Conservation (phyloP, 345 rosid genomes). For the Noccaea bulbosa region DNA sequence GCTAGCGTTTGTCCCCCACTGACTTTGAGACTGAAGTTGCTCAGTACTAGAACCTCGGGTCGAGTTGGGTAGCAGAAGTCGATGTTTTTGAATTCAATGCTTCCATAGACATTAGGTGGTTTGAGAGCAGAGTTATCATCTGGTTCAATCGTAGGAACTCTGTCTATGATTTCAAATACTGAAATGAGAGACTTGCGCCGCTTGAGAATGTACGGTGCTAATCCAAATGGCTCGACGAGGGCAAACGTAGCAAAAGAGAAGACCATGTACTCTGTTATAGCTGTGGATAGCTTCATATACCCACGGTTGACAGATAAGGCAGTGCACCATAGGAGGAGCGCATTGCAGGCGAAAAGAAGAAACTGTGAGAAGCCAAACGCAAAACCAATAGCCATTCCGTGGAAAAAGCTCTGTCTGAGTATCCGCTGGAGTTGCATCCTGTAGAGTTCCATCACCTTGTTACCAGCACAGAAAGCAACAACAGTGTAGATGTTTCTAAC, state of each 20-base stretch:
- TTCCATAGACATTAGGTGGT: conserved; percentile 94
- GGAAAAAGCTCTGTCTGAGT: conserved; percentile 83
- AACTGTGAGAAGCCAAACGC: conserved; percentile 99
- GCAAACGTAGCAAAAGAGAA: conserved; percentile 99
- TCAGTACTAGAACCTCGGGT: conserved; percentile 83
- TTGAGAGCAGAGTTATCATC: conserved; percentile 87
- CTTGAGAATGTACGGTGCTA: conserved; percentile 99
- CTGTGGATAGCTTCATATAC: conserved; percentile 65
- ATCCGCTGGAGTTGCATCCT: conserved; percentile 80
- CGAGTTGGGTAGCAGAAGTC: conserved; percentile 97
- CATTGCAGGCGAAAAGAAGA: conserved; percentile 98
- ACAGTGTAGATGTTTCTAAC: conserved; percentile 98
- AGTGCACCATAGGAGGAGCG: conserved; percentile 95
- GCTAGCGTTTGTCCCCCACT: conserved; percentile 97
- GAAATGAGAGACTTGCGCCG: conserved; percentile 87
- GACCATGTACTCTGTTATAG: conserved; percentile 91
- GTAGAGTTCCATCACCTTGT: conserved; percentile 98
- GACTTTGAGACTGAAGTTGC: conserved; percentile 96
- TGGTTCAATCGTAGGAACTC: conserved; percentile 92
- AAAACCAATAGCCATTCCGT: conserved; percentile 93
- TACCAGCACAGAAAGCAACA: conserved; percentile 98
- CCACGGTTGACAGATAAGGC: conserved; percentile 65
- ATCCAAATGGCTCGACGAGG: conserved; percentile 97
- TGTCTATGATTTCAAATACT: conserved; percentile 94
- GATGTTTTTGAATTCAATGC: conserved; percentile 92